Percentiles rank a stretch among this genome's conserved stretches.
phyloP scores from a whole-genome alignment of 768 basidiomycete genomes.

The Xanthoconium purpureum region DNA sequence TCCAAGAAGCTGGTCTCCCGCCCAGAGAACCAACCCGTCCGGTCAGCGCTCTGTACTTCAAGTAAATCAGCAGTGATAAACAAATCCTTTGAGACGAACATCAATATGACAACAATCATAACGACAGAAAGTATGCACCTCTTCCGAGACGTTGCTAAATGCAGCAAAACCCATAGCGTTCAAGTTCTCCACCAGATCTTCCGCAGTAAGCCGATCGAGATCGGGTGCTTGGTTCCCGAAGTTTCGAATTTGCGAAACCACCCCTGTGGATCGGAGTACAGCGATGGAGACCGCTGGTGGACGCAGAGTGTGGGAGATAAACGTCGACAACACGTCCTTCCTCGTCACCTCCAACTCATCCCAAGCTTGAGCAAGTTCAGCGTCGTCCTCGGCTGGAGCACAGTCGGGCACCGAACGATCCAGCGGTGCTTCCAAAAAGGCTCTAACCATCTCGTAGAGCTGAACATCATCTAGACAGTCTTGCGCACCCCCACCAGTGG shows the following conservation, averaged over 20 bases:
- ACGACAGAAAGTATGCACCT: slow-evolving; percentile 42
- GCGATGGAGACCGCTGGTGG: slow-evolving; percentile 40
- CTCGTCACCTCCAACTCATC: slow-evolving; percentile 42
- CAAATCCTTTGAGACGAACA: slow-evolving; percentile 52
- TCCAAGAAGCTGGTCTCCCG: slow-evolving; percentile 58
- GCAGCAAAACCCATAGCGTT: slow-evolving; percentile 75
- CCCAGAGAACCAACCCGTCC: slow-evolving; percentile 69
- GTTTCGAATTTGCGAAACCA: slow-evolving; percentile 8
- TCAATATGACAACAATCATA: slow-evolving; percentile 5
- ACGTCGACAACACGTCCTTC: slow-evolving; percentile 41
- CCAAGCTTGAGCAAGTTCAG: slow-evolving; percentile 47
- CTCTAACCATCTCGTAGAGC: slow-evolving; percentile 53
- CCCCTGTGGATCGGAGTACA: slow-evolving; percentile 20
- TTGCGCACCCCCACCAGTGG: slow-evolving; percentile 69
- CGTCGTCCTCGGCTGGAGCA: slow-evolving; percentile 34
- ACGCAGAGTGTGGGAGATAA: slow-evolving; percentile 58
- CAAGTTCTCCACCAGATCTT: slow-evolving; percentile 73
- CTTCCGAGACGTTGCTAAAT: slow-evolving; percentile 73
- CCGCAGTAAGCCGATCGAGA: slow-evolving; percentile 59
- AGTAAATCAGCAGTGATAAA: slow-evolving; percentile 74
- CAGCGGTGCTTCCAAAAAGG: slow-evolving; percentile 56
- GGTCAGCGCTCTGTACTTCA: slow-evolving; percentile 77
- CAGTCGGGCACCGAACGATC: slow-evolving; percentile 50
- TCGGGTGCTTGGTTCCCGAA: slow-evolving; percentile 52
- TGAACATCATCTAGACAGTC: slow-evolving; percentile 72